A percentile compares a stretch with the other conserved stretches of the same genome.
phyloP scores from a whole-genome alignment of 805 yeast genomes.

The Scheffersomyces stipitis region DNA sequence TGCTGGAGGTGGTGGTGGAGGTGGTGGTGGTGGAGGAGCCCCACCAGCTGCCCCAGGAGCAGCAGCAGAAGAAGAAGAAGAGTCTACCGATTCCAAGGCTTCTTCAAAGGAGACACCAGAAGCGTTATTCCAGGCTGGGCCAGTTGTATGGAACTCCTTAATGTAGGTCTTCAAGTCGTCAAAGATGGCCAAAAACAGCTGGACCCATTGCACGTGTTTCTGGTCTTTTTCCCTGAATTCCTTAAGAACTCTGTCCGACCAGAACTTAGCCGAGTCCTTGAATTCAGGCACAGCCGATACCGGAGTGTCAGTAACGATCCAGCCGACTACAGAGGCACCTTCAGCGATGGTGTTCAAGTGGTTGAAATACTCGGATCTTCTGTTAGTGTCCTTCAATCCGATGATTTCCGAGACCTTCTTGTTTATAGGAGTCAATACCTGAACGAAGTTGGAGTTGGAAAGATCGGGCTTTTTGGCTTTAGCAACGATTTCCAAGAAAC shows the following conservation, averaged over 20 bases:
- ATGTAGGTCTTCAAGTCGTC: constrained; percentile 72
- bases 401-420: constrained; percentile 55
- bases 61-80: constrained; percentile 24
- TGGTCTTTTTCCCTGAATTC: constrained; percentile 74
- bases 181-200: constrained; percentile 58
- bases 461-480: constrained; percentile 65
- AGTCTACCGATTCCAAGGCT: constrained; percentile 31
- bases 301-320: constrained; percentile 82
- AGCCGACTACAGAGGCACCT: constrained; percentile 86
- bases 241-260: constrained; percentile 88
- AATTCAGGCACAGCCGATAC: constrained; percentile 74
- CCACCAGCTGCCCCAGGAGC: constrained; percentile 17
- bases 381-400: constrained; percentile 70
- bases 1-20: constrained; percentile 88
- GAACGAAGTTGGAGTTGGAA: constrained; percentile 51
- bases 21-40: constrained; percentile 71
- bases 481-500: constrained; percentile 58
- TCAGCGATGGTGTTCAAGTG: constrained; percentile 84
- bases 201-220: constrained; percentile 80
- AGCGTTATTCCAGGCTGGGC: constrained; percentile 72
- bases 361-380: constrained; percentile 62
- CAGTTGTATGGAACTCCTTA: constrained; percentile 76
- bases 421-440: constrained; percentile 69
- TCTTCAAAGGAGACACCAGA: constrained; percentile 59
- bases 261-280: constrained; percentile 89